phyloP scores from a whole-genome alignment of 1,284 basidiomycete genomes.

The Pascua sp. region DNA sequence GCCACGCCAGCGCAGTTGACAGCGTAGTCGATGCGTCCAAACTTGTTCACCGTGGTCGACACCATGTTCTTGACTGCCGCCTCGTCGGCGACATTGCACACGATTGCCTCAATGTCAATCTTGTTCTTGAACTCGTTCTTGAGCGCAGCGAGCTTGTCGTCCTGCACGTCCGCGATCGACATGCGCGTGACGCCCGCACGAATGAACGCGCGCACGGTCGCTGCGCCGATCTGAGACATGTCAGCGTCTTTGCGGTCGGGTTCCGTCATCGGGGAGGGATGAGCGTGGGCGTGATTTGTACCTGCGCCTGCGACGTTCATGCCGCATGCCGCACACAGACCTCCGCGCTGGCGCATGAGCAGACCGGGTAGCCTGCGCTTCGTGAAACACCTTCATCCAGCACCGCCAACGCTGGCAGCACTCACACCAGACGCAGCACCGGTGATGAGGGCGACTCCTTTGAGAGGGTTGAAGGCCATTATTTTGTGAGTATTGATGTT shows the following conservation, averaged over 20 bases:
- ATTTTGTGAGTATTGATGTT: neutral
- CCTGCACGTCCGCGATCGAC: slow-evolving; percentile 8
- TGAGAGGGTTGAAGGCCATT: slow-evolving; percentile 6
- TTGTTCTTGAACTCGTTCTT: neutral
- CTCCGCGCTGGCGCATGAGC: too few relatives aligned
- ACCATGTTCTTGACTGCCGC: slow-evolving; percentile 9
- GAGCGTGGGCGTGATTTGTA: neutral
- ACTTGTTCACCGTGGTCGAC: slow-evolving; percentile 6
- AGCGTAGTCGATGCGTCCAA: slow-evolving; percentile 36
- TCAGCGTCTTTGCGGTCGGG: neutral
- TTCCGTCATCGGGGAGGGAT: neutral
- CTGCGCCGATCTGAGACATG: slow-evolving; percentile 8
- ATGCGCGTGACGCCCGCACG: slow-evolving; percentile 5
- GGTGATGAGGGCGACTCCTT: slow-evolving; percentile 23
- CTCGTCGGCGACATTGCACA: slow-evolving; percentile 16
- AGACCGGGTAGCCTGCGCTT: too few relatives aligned
- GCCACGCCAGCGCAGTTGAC: slow-evolving; percentile 31
- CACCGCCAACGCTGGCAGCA: neutral
- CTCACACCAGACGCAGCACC: slow-evolving; percentile 22
- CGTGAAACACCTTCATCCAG: too few relatives aligned
- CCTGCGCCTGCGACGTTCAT: too few relatives aligned
- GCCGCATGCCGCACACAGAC: too few relatives aligned
- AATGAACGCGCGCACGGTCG: slow-evolving; percentile 11
- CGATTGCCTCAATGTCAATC: slow-evolving; percentile 2
- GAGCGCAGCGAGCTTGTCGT: slow-evolving; percentile 7